These are phyloP conservation scores for Barbatosphaeria neglecta DNA, from an alignment of 495 filamentous ascomycete species.

Conservation along the genomic window DNA sequence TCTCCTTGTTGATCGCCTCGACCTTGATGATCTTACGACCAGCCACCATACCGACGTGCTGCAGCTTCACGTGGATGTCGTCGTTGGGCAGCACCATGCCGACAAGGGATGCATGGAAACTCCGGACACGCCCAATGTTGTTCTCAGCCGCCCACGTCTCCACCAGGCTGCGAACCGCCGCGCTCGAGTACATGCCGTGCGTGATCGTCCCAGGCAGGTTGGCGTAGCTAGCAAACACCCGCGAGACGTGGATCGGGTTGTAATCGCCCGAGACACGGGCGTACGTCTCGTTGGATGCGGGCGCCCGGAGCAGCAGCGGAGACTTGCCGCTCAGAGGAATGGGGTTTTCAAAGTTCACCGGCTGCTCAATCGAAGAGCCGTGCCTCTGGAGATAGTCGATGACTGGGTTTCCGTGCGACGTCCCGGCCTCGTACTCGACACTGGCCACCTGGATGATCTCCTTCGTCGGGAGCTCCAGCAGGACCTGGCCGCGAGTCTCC, in stretches of 20 bases:
- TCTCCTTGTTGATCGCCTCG: constrained; percentile 84
- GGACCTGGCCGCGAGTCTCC: constrained; percentile 83
- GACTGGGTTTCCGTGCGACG: constrained; percentile 90
- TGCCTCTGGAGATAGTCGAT: constrained; percentile 91
- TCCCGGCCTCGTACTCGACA: constrained; percentile 82
- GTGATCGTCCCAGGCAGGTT: constrained; percentile 93
- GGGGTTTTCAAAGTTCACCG: constrained; percentile 91
- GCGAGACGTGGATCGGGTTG: constrained; percentile 97
- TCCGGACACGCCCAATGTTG: constrained; percentile 91
- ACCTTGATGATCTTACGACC: constrained; percentile 99
- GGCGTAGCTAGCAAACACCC: constrained; percentile 90
- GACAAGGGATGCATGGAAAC: constrained; percentile 87
- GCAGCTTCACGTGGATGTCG: constrained; percentile 80
- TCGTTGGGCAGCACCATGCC: constrained; percentile 98
- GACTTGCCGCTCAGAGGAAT: constrained; percentile 93
- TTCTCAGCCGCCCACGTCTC: constrained; percentile 99
- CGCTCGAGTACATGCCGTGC: constrained; percentile 98
- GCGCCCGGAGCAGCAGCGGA: constrained; percentile 72
- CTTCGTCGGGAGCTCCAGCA: constrained; percentile 92
- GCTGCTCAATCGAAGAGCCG: constrained; percentile 89
- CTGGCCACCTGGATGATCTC: constrained; percentile 93
- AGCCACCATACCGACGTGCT: constrained; percentile 94
- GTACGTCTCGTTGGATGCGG: constrained; percentile 96
- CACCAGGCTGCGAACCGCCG: constrained; percentile 92
- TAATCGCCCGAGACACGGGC: constrained; percentile 95